Base-by-base conservation (phyloP, 1,284 basidiomycete genomes). In the Chondrostereum purpureum region DNA sequence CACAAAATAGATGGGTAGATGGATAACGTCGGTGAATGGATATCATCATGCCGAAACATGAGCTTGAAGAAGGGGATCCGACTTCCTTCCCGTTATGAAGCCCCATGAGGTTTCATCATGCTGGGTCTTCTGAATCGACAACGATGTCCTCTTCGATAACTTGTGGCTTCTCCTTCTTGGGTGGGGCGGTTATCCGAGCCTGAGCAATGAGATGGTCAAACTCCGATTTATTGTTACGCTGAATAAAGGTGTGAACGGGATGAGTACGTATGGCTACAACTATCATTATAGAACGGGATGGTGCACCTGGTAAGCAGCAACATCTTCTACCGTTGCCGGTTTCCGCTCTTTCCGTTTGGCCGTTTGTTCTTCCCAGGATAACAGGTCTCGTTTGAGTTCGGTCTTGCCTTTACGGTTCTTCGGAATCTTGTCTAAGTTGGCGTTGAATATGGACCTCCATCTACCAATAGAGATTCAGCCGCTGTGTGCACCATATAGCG, bases 371-470 rank as follows among this genome's bases (percentile, higher is more conserved):
- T 86, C 83, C 77, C 78, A 81, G 52, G 64, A 65, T 50, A 66
- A 72, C 51, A 87, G 56, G 19, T 83, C 81, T 42, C 56, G 58
- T 34, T 68, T 64, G 8, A 87, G 67, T 36, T 75, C 72, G 1
- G 58, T 50, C 36, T 66, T 55, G n/a, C 66, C 65, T 56, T 72
- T 75, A 20, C 81, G 70, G 38, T 71, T 64, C 14, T 54, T 45
- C 1, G 55, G 46, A n/a, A 68, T 66, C 48, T 73, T 73, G 60
- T 88, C 85, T 6, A 84, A 64, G 57, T 87, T 88, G 16, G 83
- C 75, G 50, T 88, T 88, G 55, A 73, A 81, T 33, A 83, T 54
- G 56, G 77, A 74, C 0, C 83, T 70, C 80, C 81, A 88, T 52
- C 83, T 86, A 45, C 20, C 24, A 14, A 19, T n/a, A n/a, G n/a